A percentile compares a stretch with the other conserved stretches of the same genome.
These are phyloP conservation scores for Daedaleopsis nitida DNA, from an alignment of 768 basidiomycete species.

Conservation along the genomic window DNA sequence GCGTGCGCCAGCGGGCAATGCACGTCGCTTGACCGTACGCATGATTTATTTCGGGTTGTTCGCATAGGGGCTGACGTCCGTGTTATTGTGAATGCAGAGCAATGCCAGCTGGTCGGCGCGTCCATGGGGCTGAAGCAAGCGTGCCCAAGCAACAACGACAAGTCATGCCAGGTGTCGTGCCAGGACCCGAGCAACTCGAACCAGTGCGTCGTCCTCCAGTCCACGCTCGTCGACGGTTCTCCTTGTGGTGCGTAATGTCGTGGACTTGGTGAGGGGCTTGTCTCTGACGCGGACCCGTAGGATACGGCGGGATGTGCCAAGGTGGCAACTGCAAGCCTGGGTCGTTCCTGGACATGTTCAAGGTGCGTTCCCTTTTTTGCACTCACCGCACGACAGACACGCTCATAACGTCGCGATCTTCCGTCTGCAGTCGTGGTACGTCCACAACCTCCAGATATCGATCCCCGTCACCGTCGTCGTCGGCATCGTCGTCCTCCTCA, in stretches of 20 bases:
- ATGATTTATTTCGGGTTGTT: background rate
- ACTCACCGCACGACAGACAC: slow-evolving; percentile 12
- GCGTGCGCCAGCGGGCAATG: slow-evolving; percentile 80
- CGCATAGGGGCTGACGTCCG: too few species aligned
- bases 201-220: slow-evolving; percentile 70
- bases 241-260: slow-evolving; percentile 63
- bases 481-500: slow-evolving; percentile 58
- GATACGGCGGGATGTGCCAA: slow-evolving; percentile 71
- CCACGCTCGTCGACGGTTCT: slow-evolving; percentile 77
- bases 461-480: slow-evolving; percentile 79
- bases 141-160: slow-evolving; percentile 65
- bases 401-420: slow-evolving; percentile 3
- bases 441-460: slow-evolving; percentile 73
- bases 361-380: slow-evolving; percentile 39
- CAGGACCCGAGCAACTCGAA: slow-evolving; percentile 62
- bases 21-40: slow-evolving; percentile 70
- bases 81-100: slow-evolving; percentile 43
- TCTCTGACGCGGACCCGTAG: slow-evolving; percentile 32
- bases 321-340: slow-evolving; percentile 64
- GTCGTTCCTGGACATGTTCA: slow-evolving; percentile 58
- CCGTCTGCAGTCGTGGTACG: slow-evolving; percentile 64
- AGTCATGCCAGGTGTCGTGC: slow-evolving; percentile 78
- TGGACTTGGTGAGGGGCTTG: slow-evolving; percentile 16
- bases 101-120: slow-evolving; percentile 75
- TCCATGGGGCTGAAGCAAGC: slow-evolving; percentile 69